Evolutionary conservation across 139 green algal genomes (phyloP).

Genomic region (Chlorella sp.): DNA sequence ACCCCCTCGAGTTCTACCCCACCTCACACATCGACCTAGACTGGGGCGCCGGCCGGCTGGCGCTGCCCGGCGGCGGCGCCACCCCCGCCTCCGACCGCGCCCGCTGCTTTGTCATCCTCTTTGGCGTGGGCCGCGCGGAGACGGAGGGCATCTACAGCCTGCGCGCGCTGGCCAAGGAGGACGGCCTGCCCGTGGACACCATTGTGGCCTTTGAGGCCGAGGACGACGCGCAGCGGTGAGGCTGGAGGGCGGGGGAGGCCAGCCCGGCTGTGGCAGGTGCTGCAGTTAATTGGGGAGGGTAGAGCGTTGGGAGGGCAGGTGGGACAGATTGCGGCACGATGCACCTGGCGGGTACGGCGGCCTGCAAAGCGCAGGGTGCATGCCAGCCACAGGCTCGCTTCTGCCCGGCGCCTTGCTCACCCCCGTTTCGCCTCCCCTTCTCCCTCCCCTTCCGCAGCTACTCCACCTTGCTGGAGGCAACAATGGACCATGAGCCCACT

Average conservation of each 20-base stretch:
- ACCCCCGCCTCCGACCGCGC: not conserved
- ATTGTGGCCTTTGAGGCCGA: constrained; percentile 85
- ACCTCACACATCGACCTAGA: constrained; percentile 34
- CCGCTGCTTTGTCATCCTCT: constrained; percentile 79
- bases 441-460: constrained; percentile 55
- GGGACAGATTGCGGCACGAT: too few relatives aligned
- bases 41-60: not conserved
- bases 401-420: too few relatives aligned
- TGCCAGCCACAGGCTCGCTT: too few relatives aligned
- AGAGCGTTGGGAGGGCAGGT: too few relatives aligned
- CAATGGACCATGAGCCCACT: constrained; percentile 76
- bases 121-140: constrained; percentile 76
- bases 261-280: too few relatives aligned
- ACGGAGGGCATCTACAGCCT: constrained; percentile 91
- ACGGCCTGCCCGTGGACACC: constrained; percentile 80
- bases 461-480: constrained; percentile 75
- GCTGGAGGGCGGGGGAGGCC: too few relatives aligned
- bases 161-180: constrained; percentile 48
- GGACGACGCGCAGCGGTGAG: constrained; percentile 78
- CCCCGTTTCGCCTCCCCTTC: not conserved
- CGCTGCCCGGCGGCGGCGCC: not conserved
- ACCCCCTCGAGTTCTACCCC: constrained; percentile 44
- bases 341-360: too few relatives aligned
- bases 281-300: too few relatives aligned
- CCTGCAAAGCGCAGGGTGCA: too few relatives aligned